Percentiles rank a stretch among this genome's conserved stretches.
Conservation (phyloP, 768 basidiomycete genomes). For the Tulasnella sp. region DNA sequence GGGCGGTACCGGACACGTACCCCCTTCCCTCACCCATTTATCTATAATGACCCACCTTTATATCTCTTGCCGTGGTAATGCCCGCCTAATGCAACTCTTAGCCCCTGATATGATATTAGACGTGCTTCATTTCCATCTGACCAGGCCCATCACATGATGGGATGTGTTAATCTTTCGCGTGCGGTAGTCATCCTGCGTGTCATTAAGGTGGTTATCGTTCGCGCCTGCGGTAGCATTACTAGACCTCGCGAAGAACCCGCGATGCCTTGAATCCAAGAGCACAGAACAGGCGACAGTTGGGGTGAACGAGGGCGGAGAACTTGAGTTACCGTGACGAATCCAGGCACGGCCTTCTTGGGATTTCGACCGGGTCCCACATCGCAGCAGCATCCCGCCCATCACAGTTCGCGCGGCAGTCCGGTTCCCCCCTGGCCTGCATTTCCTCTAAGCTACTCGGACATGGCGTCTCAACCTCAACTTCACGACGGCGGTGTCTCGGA, state of each 20-base stretch:
- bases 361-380: slow-evolving; percentile 9
- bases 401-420: background rate
- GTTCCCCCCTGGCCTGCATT: background rate
- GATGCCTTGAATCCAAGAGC: too few relatives aligned
- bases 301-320: background rate
- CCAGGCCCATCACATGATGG: too few relatives aligned
- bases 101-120: background rate
- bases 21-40: background rate
- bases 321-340: background rate
- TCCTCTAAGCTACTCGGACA: background rate
- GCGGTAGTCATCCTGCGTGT: too few relatives aligned
- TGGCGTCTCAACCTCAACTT: background rate
- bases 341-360: slow-evolving; percentile 2
- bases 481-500: background rate
- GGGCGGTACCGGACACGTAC: background rate
- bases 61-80: background rate
- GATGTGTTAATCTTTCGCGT: too few relatives aligned
- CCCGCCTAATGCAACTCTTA: background rate
- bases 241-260: too few relatives aligned
- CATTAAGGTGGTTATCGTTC: too few relatives aligned
- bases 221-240: too few relatives aligned
- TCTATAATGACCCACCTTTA: background rate
- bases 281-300: background rate
- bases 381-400: slow-evolving; percentile 2
- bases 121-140: too few relatives aligned